A percentile compares a stretch with the other conserved stretches of the same genome.
Conservation (phyloP, 768 basidiomycete genomes). For the Guyanaporus albipodus region DNA sequence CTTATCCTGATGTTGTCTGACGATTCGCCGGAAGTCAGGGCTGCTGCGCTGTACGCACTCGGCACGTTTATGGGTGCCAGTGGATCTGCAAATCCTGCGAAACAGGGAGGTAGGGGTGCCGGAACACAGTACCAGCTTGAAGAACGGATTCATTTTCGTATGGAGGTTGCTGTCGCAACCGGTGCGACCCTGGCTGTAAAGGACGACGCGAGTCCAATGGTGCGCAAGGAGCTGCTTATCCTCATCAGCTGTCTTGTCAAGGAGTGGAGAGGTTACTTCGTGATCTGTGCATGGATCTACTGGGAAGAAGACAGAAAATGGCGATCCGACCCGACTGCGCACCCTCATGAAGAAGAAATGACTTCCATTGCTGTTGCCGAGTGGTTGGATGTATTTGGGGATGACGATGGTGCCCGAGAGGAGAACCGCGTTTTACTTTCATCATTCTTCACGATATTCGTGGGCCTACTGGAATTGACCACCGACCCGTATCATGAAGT, state of each 20-base stretch:
- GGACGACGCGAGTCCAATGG: constrained; percentile 95
- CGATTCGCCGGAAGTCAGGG: constrained; percentile 89
- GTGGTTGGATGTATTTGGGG: constrained; percentile 71
- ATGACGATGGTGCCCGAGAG: constrained; percentile 61
- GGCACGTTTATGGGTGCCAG: constrained; percentile 92
- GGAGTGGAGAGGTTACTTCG: constrained; percentile 96
- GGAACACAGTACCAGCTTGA: constrained; percentile 75
- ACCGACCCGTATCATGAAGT: constrained; percentile 94
- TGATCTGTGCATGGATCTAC: constrained; percentile 94
- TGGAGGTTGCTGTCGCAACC: constrained; percentile 91
- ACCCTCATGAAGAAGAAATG: constrained; percentile 62
- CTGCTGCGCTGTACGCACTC: constrained; percentile 86
- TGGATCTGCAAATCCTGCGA: constrained; percentile 62
- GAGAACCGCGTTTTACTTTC: constrained; percentile 82
- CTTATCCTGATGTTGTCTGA: constrained; percentile 77
- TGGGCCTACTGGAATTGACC: constrained; percentile 82
- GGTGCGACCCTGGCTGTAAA: constrained; percentile 84
- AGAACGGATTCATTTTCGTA: constrained; percentile 74
- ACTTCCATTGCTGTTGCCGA: constrained; percentile 68
- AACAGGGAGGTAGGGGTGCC: constrained; percentile 78
- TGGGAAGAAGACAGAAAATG: constrained; percentile 86
- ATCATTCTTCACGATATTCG: constrained; percentile 93
- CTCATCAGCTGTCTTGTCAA: constrained; percentile 90
- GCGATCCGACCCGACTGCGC: constrained; percentile 36
- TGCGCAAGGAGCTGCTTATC: constrained; percentile 88